Base-by-base conservation (phyloP, 2,329 filamentous ascomycete genomes). In the Fusarium penzigii region DNA sequence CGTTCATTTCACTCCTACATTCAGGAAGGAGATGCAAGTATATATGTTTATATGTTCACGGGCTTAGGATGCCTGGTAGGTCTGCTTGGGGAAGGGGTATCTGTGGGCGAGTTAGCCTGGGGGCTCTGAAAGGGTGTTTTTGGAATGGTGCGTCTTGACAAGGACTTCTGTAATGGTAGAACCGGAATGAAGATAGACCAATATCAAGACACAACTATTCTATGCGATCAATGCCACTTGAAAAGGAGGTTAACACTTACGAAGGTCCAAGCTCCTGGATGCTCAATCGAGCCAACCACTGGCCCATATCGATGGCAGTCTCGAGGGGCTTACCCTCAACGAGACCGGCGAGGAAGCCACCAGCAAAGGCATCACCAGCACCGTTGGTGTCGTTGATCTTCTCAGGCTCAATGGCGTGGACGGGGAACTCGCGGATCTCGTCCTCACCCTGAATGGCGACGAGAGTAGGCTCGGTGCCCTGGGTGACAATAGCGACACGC, bases 341-440 rank as follows among this genome's bases (percentile, higher is more conserved):
- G 59, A 97, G 80, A 69, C 92, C 94, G 48, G 94, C 94, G 51
- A 90, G 81, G 76, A 99, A 92, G 59, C 94, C 94, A 69, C 92
- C 94, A 53, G 94, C 93, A 68, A 99, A 99, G 48, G 94, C 93
- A 71, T 99, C 94, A 71, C 92, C 94, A 57, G 94, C 94, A 70
- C 94, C 94, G 71, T 93, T 97, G 73, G 93, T 97, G 77, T 99
- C 94, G 74, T 89, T 89, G 76, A 99, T 97, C 76, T 89, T 79
- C 46, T 84, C 81, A 71, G 83, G 78, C 62, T 84, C 79, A 66
- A 99, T 93, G 65, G 84, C 80, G 71, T 90, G 90, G 46, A 99
- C 92, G 17, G 87, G 82, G 78, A 86, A 94, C 72, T 89, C 83
- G 77, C 87, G 85, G 67, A 94, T 78, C 55, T 84, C 81, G 39